Evolutionary conservation across 208 protist genomes (phyloP).

Genomic region (Endotrypanum monterogeii): DNA sequence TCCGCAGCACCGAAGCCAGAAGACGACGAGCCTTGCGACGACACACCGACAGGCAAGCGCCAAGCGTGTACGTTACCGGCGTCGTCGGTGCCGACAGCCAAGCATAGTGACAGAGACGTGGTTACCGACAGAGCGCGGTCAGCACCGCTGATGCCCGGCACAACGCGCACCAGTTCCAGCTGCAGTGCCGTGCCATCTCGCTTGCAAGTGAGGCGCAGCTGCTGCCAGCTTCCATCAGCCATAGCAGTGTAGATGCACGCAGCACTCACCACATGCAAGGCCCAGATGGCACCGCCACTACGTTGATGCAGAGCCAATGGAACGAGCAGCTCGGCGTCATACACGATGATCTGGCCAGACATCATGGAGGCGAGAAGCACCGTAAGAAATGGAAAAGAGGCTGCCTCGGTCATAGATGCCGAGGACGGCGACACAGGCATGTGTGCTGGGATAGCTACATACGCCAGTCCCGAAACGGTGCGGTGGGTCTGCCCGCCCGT

Average conservation of each 20-base stretch:
- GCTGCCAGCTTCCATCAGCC: slow-evolving; percentile 51
- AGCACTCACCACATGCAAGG: slow-evolving; percentile 48
- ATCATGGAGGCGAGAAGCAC: slow-evolving; percentile 74
- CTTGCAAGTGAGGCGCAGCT: slow-evolving; percentile 38
- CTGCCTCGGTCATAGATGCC: background rate
- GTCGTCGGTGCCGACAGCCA: slow-evolving; percentile 81
- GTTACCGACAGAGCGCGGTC: slow-evolving; percentile 80
- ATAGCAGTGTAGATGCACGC: slow-evolving; percentile 43
- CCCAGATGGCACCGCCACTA: slow-evolving; percentile 83
- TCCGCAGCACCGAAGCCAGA: background rate
- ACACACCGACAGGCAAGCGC: slow-evolving; percentile 28
- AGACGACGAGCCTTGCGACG: background rate
- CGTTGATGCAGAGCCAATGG: slow-evolving; percentile 79
- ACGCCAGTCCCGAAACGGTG: slow-evolving; percentile 75
- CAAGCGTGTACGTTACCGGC: slow-evolving; percentile 80
- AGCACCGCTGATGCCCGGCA: slow-evolving; percentile 74
- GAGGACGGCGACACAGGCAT: slow-evolving; percentile 9
- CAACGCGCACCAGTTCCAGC: slow-evolving; percentile 65
- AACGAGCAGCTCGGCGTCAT: slow-evolving; percentile 66
- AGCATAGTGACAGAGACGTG: slow-evolving; percentile 17
- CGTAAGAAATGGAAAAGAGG: background rate
- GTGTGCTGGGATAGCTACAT: slow-evolving; percentile 32
- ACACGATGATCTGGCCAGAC: slow-evolving; percentile 84
- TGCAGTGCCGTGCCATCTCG: slow-evolving; percentile 19
- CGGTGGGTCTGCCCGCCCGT: slow-evolving; percentile 67